Evolutionary conservation across 2,329 filamentous ascomycete species (phyloP), one percentile per base, ranked within the genome.

Genomic region (Juglanconis sp.): DNA sequence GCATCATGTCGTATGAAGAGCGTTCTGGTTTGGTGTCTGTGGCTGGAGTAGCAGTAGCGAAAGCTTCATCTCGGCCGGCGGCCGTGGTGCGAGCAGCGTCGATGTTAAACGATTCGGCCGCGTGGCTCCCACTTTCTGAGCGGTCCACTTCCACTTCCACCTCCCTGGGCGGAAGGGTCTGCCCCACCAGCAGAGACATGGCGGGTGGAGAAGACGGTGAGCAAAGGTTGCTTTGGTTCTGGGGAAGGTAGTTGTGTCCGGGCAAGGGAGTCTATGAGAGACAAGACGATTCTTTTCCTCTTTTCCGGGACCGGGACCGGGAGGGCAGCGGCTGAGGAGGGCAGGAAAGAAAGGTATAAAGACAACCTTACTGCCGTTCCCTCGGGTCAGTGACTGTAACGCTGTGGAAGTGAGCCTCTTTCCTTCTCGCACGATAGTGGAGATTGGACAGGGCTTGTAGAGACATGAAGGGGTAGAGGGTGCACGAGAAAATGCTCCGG

Each of bases 1-100:
- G 66, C 34, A 62, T 42, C 44, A 64, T 62, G 63, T 66, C 66
- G 48, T 64, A 62, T 36, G 62, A 59, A n/a, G 63, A 56, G 51
- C 63, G 59, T 50, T 36, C 36, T 24, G 59, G 17, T 32, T 31
- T 48, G 46, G 17, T 31, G 44, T 32, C 13, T 51, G 17, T 31
- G 44, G 38, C 13, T 51, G 44, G 56, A 5, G 62, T 35, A 36
- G 44, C 52, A 46, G 35, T 17, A 31, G 40, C 8, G 30, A 44
- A 42, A 32, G 60, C 36, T 11, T 62, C 53, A 4, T 31, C 51
- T 51, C 55, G 61, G 58, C 58, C 50, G 58, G 61, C 44, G 57
- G 51, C 47, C 50, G 44, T 46, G 44, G 40, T 55, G 58, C 58
- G 54, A 51, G 17, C 24, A 38, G 53, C 34, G 54, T 60, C 35